These are phyloP conservation scores for Lecanicillium sp. DNA, from an alignment of 2,329 filamentous ascomycete genomes.

Conservation along the genomic window DNA sequence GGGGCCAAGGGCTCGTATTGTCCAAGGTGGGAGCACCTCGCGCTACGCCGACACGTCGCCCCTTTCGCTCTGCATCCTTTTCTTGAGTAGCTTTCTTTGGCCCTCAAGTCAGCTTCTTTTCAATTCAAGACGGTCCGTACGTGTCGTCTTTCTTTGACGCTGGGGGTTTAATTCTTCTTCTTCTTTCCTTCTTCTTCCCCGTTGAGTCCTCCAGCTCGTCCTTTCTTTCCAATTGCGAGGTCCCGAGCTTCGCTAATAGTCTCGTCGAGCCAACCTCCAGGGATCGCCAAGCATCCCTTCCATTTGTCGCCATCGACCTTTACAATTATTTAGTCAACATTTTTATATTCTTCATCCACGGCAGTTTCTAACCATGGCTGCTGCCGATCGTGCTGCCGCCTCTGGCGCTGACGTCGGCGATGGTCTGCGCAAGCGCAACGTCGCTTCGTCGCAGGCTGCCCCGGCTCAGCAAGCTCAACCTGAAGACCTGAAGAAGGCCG, in stretches of 20 bases:
- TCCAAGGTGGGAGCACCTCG: no score
- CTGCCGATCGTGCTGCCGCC: conserved; percentile 46
- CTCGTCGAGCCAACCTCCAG: neutral
- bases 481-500: conserved; percentile 53
- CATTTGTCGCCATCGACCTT: neutral
- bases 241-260: conserved; percentile 13
- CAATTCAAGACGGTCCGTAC: conserved; percentile 10
- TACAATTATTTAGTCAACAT: conserved; percentile 1
- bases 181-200: conserved; percentile 12
- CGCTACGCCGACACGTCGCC: no score
- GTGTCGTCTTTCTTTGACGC: conserved; percentile 8
- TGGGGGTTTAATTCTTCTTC: conserved; percentile 9
- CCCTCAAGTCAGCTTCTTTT: neutral
- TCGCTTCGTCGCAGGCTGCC: conserved; percentile 27
- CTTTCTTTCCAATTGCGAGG: conserved; percentile 20
- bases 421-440: conserved; percentile 47
- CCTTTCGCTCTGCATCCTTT: conserved; percentile 5
- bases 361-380: conserved; percentile 36
- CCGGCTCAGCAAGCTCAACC: conserved; percentile 32
- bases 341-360: conserved; percentile 3
- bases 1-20: no score
- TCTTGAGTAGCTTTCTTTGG: conserved; percentile 12
- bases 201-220: conserved; percentile 29
- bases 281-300: neutral
- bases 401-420: conserved; percentile 54